A percentile compares a stretch with the other conserved stretches of the same genome.
phyloP scores from a whole-genome alignment of 2,329 filamentous ascomycete species.

The Dryadomyces quercus-mongolicae region DNA sequence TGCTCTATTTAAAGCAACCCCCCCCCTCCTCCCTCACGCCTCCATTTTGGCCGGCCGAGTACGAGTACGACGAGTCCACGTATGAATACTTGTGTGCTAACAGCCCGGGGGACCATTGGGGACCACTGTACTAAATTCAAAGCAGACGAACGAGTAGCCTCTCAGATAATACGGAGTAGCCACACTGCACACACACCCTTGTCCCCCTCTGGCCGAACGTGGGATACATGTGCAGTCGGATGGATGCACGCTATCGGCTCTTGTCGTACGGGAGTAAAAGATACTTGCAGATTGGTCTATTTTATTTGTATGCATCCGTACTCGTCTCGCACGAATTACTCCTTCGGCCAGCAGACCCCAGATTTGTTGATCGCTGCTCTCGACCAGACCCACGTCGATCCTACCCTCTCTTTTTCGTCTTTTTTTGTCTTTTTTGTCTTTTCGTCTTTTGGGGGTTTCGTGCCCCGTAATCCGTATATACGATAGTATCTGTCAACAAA shows the following conservation, averaged over 20 bases:
- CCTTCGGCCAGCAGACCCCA: neutral
- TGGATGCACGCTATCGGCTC: neutral
- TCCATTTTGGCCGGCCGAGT: neutral
- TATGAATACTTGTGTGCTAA: constrained; percentile 5
- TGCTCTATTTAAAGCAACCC: constrained; percentile 6
- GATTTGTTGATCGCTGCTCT: neutral
- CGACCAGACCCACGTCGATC: neutral
- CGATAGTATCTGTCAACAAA: no score
- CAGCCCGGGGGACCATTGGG: neutral
- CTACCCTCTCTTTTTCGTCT: neutral
- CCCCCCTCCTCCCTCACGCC: constrained; percentile 4
- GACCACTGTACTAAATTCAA: neutral
- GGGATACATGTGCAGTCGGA: neutral
- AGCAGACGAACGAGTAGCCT: neutral
- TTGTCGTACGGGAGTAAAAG: neutral
- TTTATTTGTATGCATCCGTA: neutral
- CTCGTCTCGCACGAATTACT: neutral
- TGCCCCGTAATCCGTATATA: no score
- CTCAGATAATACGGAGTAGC: no score
- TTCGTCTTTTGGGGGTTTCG: no score
- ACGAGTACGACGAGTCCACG: neutral
- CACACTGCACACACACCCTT: neutral
- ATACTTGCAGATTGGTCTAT: neutral
- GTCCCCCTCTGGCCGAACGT: neutral
- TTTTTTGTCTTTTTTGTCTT: no score